Evolutionary conservation across 2,329 filamentous ascomycete genomes (phyloP), one percentile per base, ranked within the genome.

Genomic region (Neobulgaria alba): DNA sequence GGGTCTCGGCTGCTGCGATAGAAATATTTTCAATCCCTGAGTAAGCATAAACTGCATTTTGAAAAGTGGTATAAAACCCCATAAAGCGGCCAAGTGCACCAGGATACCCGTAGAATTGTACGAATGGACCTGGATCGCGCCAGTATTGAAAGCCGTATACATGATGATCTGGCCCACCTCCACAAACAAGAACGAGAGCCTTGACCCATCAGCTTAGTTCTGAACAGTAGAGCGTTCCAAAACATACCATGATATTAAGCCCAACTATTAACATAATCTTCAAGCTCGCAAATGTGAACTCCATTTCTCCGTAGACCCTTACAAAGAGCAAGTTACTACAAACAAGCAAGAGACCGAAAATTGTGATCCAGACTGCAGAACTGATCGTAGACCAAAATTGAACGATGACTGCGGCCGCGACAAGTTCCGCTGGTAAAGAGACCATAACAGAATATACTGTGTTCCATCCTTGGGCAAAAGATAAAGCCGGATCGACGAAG

Each of bases 121-220:
- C 76, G 49, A 83, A 82, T 0, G 80, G 76, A 1, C 79, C 81
- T 0, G 82, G 82, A 20, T 77, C 61, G 33, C 66, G 72, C 83
- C 82, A 88, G 60, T 83, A 85, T 29, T 67, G 63, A 59, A 85
- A 85, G 1, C 82, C 82, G 41, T 77, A 68, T 7, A 70, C 64
- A 14, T 73, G 67, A 0, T 69, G 69, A 12, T 74, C 73, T 0
- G 77, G 72, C 1, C 77, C 68, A 33, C 77, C 79, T 18, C 79
- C 79, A 2, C 80, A 68, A 50, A 78, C 72, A 51, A 82, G 75
- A 42, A 81, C 66, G 20, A 82, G 61, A 10, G 74, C 53, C n/a
- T n/a, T n/a, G n/a, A n/a, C n/a, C n/a, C n/a, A n/a, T n/a, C n/a
- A n/a, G n/a, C n/a, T n/a, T n/a, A n/a, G n/a, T n/a, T n/a, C n/a